Percentiles rank a stretch among this genome's conserved stretches.
These are phyloP conservation scores for Colletotrichum sp. DNA, from an alignment of 2,329 filamentous ascomycete genomes.

Conservation along the genomic window DNA sequence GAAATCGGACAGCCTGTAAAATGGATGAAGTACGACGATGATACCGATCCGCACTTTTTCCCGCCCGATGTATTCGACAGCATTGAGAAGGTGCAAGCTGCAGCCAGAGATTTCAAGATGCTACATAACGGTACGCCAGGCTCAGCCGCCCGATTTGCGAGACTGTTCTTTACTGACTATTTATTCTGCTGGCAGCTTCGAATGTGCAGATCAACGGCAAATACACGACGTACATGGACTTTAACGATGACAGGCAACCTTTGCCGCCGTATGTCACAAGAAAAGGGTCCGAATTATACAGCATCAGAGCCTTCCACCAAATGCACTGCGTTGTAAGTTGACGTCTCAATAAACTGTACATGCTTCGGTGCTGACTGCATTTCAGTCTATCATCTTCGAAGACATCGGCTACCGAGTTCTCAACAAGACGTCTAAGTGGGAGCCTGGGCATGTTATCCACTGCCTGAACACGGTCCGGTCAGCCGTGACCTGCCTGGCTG, in stretches of 20 bases:
- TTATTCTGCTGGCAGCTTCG: neutral
- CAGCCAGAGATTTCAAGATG: conserved; percentile 8
- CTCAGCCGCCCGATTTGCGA: neutral
- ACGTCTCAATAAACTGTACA: too few species aligned
- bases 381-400: conserved; percentile 3
- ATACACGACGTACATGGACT: conserved; percentile 11
- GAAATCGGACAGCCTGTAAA: conserved; percentile 7
- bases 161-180: neutral
- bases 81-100: neutral
- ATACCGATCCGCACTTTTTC: conserved; percentile 5
- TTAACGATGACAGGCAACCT: neutral
- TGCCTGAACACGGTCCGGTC: conserved; percentile 5
- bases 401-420: conserved; percentile 1
- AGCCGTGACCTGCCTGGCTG: conserved; percentile 1
- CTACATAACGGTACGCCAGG: neutral
- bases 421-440: conserved; percentile 13
- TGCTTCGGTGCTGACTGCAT: neutral
- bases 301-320: conserved; percentile 10
- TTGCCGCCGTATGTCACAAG: neutral
- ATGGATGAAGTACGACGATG: conserved; percentile 8
- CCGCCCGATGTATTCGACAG: conserved; percentile 1
- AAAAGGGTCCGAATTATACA: conserved; percentile 1
- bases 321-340: conserved; percentile 12
- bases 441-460: conserved; percentile 1
- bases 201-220: conserved; percentile 6